These are phyloP conservation scores for Lycium barbarum DNA, from an alignment of 257 asterid species.

Conservation along the genomic window DNA sequence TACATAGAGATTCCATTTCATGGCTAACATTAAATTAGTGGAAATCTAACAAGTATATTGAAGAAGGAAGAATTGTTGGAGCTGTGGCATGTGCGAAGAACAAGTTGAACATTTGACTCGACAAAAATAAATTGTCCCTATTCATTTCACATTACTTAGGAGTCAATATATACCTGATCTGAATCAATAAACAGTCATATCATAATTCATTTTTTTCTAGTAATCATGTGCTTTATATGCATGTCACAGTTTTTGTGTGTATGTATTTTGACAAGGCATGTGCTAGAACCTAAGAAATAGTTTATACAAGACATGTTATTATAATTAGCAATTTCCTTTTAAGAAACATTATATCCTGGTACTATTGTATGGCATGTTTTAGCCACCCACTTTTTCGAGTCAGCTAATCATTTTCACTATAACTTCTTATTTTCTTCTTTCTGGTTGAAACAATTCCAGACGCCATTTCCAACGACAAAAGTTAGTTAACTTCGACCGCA, in stretches of 20 bases:
- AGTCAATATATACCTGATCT: neutral
- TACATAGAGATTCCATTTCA: slow-evolving; percentile 27
- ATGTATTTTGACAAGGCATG: slow-evolving; percentile 28
- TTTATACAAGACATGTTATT: neutral
- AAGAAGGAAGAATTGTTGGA: slow-evolving; percentile 18
- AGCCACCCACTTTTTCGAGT: slow-evolving; percentile 28
- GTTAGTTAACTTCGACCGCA: neutral
- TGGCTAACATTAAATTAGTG: neutral
- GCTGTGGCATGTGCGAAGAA: neutral
- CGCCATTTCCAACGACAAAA: slow-evolving; percentile 20
- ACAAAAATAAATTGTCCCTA: slow-evolving; percentile 18
- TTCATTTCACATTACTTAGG: neutral
- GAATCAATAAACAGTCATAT: neutral
- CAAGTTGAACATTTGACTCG: slow-evolving; percentile 26
- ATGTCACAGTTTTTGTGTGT: neutral
- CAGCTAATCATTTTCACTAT: slow-evolving; percentile 22
- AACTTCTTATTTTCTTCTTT: neutral
- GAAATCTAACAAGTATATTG: neutral
- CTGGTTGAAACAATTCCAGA: slow-evolving; percentile 16
- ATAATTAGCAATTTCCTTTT: slow-evolving; percentile 1
- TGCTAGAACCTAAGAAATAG: slow-evolving; percentile 11
- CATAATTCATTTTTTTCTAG: neutral
- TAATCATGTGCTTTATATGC: slow-evolving; percentile 29
- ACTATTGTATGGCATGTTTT: slow-evolving; percentile 15
- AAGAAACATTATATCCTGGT: neutral